Base-by-base conservation (phyloP, 176 grass and related monocot species). In the Neostapfia colusana region DNA sequence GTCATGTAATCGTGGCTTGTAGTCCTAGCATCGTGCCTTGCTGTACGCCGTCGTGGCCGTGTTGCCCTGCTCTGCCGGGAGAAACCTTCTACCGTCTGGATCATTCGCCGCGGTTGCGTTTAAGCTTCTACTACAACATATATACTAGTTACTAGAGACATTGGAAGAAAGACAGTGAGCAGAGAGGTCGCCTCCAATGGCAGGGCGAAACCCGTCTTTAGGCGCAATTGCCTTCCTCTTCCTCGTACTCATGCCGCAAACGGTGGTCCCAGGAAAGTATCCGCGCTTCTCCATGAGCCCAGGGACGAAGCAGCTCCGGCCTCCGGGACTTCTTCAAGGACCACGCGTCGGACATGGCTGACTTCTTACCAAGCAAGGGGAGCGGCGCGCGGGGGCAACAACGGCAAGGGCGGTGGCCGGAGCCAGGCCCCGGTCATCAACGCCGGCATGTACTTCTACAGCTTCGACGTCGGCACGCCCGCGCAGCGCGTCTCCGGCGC, bases 241-340 rank as follows among this genome's bases (percentile, higher is more conserved):
- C 36, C n/a, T 57, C 10, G 17, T 73, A 21, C 40, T 67, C 51
- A 14, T 59, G 53, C 37, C 53, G 36, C 35, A 4, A 16, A 58
- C 41, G 36, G 71, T 42, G 21, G 20, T 23, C 3, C 34, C 71
- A 3, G 53, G 34, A 34, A 74, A 74, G 26, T 48, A 31, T 18
- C 67, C 67, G 10, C 42, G 43, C 42, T 17, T 70, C 20, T 58
- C 51, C 34, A 39, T 55, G 71, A 74, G 20, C 71, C 71, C 53
- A 26, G 58, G 71, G 72, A 41, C 72, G 12, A 58, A 61, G 55
- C 21, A 75, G 72, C 72, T n/a, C n/a, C n/a, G n/a, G 44, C 55
- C 72, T 73, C 35, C 5, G 10, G 15, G 17, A 75, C 21, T 75
- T 75, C 72, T 75, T 75, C 54, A 75, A 60, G 37, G 58, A 75